Percentiles rank a stretch among this genome's conserved stretches.
These are phyloP conservation scores for Ceriops zippeliana DNA, from an alignment of 345 rosid species.

Conservation along the genomic window DNA sequence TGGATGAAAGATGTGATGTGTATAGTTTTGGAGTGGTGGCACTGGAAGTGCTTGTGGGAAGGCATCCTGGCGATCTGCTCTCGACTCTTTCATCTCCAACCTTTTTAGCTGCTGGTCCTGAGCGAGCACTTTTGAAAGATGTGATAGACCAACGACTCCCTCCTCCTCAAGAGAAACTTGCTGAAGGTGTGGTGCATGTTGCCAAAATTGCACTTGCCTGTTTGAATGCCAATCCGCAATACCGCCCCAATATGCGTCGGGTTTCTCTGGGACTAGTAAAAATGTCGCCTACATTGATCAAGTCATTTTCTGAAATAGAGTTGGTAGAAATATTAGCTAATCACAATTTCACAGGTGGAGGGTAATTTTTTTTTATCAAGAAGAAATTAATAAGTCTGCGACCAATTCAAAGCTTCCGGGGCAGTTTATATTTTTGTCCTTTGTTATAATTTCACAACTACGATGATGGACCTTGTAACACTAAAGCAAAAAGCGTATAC, in stretches of 20 bases:
- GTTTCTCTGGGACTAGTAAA: neutral
- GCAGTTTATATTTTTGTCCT: too few species aligned
- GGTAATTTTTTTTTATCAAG: too few species aligned
- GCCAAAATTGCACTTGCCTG: neutral
- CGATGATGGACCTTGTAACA: too few species aligned
- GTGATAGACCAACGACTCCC: conserved; percentile 10
- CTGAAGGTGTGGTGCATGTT: neutral
- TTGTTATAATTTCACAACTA: too few species aligned
- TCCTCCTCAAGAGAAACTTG: neutral
- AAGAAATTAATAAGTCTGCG: too few species aligned
- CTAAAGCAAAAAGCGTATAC: too few species aligned
- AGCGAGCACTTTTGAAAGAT: neutral
- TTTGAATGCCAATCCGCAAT: conserved; percentile 14
- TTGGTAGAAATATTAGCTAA: neutral
- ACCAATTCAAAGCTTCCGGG: too few species aligned
- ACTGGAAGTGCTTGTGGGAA: conserved; percentile 12
- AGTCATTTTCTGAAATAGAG: neutral
- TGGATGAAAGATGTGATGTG: conserved; percentile 12
- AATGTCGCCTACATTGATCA: neutral
- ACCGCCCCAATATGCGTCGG: conserved; percentile 12
- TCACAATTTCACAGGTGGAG: too few species aligned
- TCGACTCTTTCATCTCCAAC: conserved; percentile 2
- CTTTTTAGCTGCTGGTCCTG: neutral
- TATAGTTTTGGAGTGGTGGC: conserved; percentile 16
- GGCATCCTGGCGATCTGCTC: conserved; percentile 10